These are phyloP conservation scores for Eruca vesicaria DNA, from an alignment of 441 rosid genomes.

Conservation along the genomic window DNA sequence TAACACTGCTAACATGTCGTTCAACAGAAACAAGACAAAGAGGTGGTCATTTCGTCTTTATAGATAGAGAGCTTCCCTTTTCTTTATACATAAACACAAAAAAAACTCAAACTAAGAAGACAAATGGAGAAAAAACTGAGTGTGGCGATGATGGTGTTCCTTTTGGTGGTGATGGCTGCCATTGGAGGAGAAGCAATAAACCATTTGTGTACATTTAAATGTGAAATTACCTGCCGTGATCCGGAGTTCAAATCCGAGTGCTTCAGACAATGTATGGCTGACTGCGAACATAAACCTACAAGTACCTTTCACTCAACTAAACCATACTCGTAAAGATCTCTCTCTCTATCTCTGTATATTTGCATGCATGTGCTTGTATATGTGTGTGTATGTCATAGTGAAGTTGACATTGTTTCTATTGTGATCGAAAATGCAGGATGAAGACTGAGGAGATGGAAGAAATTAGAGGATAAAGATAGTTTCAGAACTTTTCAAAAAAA, in stretches of 20 bases:
- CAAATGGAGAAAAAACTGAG: slow-evolving; percentile 15
- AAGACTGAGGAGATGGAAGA: slow-evolving; percentile 7
- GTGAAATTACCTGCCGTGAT: not conserved
- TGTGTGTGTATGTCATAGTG: not conserved
- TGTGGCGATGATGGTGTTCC: not conserved
- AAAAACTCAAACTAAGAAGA: not conserved
- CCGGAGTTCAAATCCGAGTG: not conserved
- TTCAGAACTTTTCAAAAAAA: not conserved
- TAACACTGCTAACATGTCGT: not conserved
- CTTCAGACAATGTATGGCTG: not conserved
- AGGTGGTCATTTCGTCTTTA: not conserved
- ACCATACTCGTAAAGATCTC: not conserved
- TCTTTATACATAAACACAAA: not conserved
- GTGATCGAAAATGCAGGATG: slow-evolving; percentile 5
- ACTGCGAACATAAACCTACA: not conserved
- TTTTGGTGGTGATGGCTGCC: slow-evolving; percentile 9
- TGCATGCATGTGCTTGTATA: not conserved
- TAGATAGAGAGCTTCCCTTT: not conserved
- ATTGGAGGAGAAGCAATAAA: not conserved
- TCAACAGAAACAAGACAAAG: not conserved
- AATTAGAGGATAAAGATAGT: not conserved
- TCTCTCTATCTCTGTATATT: not conserved
- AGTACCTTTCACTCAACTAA: not conserved
- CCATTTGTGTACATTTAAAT: not conserved
- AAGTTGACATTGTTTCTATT: not conserved